Base-by-base conservation (phyloP, 495 filamentous ascomycete species). In the Hyphodiscus hymeniophilus region DNA sequence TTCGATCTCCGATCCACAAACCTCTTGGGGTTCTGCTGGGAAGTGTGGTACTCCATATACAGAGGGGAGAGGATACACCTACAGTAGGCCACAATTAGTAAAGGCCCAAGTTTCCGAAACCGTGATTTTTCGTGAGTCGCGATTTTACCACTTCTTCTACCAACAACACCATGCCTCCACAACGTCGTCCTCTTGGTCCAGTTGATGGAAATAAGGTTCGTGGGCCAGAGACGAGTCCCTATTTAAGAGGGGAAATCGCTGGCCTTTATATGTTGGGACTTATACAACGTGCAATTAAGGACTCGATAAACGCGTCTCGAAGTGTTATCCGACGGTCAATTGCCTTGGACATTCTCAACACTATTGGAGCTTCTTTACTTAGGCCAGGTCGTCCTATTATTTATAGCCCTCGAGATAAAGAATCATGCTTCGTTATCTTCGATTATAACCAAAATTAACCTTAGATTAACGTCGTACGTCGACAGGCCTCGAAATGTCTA, bases 401-500 rank as follows among this genome's bases (percentile, higher is more conserved):
- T n/a, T 49, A 42, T 28, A n/a, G 6, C 8, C 21, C 40, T 16
- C 22, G 35, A 32, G 22, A 26, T 12, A 15, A 20, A 20, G 38
- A n/a, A 40, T 18, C 12, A 17, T 49, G 15, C 10, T 49, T 8
- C 23, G 22, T 2, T 33, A 31, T 28, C 20, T 49, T 15, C 26
- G 38, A 17, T 13, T 11, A 41, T 20, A 49, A 7, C 46, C 36
- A 47, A 47, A 26, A 35, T 18, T 45, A 13, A 45, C 31, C 2
- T 45, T 45, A 12, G 6, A 45, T 2, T 10, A 45, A 23, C 30
- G 42, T 35, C 42, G 30, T 3, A 18, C 3, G 3, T n/a, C 30
- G 2, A 48, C 45, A 3, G 45, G 45, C 4, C 45, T 48, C 10
- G 16, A 48, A 39, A 24, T 22, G 11, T 26, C 6, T n/a, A 48